Evolutionary conservation across 2,329 filamentous ascomycete species (phyloP), one percentile per base, ranked within the genome.

Genomic region (Knoxdaviesia capensis): DNA sequence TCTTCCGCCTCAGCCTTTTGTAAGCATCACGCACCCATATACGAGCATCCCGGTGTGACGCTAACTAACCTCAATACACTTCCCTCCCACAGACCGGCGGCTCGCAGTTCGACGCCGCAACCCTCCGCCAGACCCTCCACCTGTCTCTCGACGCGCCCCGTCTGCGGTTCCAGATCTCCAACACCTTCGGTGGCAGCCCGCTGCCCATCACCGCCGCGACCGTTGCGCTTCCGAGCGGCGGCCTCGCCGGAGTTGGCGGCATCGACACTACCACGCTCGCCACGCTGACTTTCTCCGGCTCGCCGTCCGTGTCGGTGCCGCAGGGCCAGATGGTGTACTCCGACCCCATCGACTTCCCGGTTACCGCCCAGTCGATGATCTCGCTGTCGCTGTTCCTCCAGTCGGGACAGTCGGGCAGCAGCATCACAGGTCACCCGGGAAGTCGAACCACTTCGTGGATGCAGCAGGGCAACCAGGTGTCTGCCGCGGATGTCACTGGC

Each of bases 41-140:
- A 8, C 38, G 31, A 33, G 35, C 36, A 8, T 2, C 34, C 10
- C 31, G 41, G 30, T 37, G 31, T 5, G 2, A 31, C 41, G 5
- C 38, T 20, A 36, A 7, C 6, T 10, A 38, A 5, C 29, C 34
- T 9, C 11, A 11, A 9, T 35, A 2, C 8, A 9, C 34, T 9
- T 35, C 11, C 34, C 38, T 42, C 36, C 28, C 43, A 31, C 30
- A 58, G 54, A 55, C 58, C 45, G 50, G 55, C 35, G 56, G 55
- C 38, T 55, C 60, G 60, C n/a, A 65, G 5, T 77, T 80, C 52
- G 57, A 59, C 38, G 69, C 79, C 49, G 66, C 72, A 2, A 80
- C 77, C 0, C 64, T 81, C 47, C 73, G 77, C 3, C 77, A 81
- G 54, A 80, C 76, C 0, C 53, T 80, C 9, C 69, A 74, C 47